Percentiles rank a stretch among this genome's conserved stretches.
Evolutionary conservation across 2,329 filamentous ascomycete genomes (phyloP).

Genomic region (Endothia cerciana): DNA sequence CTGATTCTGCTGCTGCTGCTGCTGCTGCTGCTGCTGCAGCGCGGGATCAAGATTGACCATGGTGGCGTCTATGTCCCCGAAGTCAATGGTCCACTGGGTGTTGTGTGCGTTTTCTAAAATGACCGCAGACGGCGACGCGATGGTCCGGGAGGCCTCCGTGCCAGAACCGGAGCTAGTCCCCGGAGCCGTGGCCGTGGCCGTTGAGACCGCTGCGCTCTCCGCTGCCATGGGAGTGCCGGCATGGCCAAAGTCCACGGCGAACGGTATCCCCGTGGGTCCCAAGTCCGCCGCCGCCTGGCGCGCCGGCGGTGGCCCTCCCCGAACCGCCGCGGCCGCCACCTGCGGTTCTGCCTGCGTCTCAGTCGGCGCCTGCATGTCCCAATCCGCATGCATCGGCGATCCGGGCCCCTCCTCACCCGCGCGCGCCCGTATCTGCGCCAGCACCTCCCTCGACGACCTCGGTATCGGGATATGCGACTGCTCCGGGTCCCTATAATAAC

Average conservation of each 20-base stretch:
- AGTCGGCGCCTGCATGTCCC: not conserved
- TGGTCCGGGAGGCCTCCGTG: not conserved
- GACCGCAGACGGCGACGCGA: not conserved
- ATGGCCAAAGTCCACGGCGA: constrained; percentile 15
- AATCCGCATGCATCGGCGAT: not conserved
- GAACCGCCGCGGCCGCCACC: no score
- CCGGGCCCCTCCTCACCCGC: not conserved
- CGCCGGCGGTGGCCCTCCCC: not conserved
- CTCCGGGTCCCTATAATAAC: not conserved
- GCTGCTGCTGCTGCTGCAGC: constrained; percentile 1
- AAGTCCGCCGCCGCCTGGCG: constrained; percentile 5
- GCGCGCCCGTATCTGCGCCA: not conserved
- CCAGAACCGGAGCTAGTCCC: not conserved
- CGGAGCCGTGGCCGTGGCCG: not conserved
- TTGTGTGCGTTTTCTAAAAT: constrained; percentile 18
- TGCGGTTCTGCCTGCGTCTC: not conserved
- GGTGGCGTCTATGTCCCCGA: constrained; percentile 14
- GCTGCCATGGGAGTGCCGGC: not conserved
- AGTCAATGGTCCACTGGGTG: constrained; percentile 23
- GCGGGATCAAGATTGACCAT: not conserved
- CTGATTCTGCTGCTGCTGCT: constrained; percentile 31
- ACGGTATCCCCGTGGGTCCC: constrained; percentile 20
- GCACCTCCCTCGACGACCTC: not conserved
- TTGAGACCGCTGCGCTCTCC: not conserved
- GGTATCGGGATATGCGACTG: not conserved